Evolutionary conservation across 2,329 filamentous ascomycete genomes (phyloP).

Genomic region (Pyricularia grisea): DNA sequence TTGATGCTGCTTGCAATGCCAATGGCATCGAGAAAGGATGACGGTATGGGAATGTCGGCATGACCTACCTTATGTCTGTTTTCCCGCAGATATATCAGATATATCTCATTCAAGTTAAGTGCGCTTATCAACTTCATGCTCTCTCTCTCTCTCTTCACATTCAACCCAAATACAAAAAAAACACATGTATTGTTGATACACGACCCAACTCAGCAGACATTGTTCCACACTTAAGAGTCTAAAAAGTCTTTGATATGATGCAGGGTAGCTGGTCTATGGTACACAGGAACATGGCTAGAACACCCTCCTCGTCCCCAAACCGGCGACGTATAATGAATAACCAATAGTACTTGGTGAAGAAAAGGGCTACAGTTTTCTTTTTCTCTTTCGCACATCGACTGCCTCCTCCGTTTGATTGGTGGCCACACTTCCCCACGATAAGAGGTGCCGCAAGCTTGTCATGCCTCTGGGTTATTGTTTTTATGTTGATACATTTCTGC

Average conservation of each 20-base stretch:
- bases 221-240: not conserved
- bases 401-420: not conserved
- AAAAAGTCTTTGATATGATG: slow-evolving; percentile 4
- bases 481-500: not conserved
- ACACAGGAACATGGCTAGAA: slow-evolving; percentile 2
- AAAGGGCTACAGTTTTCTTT: not conserved
- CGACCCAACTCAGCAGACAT: not conserved
- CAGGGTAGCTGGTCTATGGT: slow-evolving; percentile 5
- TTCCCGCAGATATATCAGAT: not conserved
- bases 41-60: not conserved
- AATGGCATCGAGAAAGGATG: not conserved
- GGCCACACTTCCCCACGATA: not conserved
- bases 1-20: not conserved
- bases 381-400: not conserved
- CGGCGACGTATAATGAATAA: slow-evolving; percentile 1
- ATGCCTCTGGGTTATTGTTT: not conserved
- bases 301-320: not conserved
- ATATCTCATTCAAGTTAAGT: not conserved
- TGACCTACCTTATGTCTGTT: not conserved
- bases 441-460: not conserved
- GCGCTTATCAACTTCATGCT: not conserved
- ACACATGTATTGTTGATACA: not conserved
- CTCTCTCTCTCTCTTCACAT: not conserved
- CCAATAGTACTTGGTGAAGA: not conserved
- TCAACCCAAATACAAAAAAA: not conserved